Evolutionary conservation across 1,284 basidiomycete genomes (phyloP).

Genomic region (Malassezia yamatoensis): DNA sequence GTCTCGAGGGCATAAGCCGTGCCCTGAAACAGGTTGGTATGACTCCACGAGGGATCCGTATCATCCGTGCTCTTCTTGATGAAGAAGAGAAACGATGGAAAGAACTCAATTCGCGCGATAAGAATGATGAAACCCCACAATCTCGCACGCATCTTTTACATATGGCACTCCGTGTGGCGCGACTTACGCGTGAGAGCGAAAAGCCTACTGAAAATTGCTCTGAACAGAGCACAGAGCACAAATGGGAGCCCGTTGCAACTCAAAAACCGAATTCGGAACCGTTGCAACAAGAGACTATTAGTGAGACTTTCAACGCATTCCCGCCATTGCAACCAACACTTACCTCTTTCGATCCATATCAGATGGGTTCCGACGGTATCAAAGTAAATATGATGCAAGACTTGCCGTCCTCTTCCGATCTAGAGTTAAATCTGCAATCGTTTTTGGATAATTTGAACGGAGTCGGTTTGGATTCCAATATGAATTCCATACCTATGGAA

Average conservation of each 20-base stretch:
- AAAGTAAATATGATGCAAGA: background rate
- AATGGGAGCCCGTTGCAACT: background rate
- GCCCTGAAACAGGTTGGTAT: slow-evolving; percentile 20
- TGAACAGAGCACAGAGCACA: too few species aligned
- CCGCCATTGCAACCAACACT: background rate
- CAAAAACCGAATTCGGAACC: background rate
- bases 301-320: background rate
- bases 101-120: background rate
- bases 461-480: background rate
- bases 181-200: background rate
- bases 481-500: background rate
- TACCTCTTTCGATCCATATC: background rate
- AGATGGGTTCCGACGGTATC: background rate
- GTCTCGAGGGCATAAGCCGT: slow-evolving; percentile 33
- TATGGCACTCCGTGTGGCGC: slow-evolving; percentile 4
- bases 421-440: background rate
- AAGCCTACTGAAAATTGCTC: background rate
- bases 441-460: background rate
- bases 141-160: background rate
- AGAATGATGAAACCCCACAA: background rate
- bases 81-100: slow-evolving; percentile 38
- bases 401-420: background rate
- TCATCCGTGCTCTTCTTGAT: slow-evolving; percentile 40
- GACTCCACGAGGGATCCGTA: slow-evolving; percentile 32
- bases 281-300: background rate